A percentile compares a stretch with the other conserved stretches of the same genome.
Conservation (phyloP, 1,139 yeast species). For the Yamadazyma jaroonii region DNA sequence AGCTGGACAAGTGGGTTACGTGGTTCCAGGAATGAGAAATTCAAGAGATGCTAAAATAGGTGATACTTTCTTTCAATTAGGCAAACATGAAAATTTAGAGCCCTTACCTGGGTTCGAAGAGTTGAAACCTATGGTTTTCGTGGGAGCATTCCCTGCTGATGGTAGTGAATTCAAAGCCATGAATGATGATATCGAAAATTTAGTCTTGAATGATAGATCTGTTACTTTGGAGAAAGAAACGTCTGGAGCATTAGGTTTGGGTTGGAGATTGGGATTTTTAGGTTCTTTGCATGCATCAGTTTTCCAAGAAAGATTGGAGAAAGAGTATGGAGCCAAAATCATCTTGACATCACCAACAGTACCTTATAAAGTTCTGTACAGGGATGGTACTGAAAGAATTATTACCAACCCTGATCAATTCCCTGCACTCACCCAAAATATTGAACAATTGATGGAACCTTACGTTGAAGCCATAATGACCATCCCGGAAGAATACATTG, state of each 20-base stretch:
- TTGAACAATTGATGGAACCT: constrained; percentile 74
- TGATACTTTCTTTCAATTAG: constrained; percentile 79
- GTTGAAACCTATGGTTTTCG: constrained; percentile 97
- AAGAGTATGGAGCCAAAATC: constrained; percentile 89
- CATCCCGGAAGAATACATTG: constrained; percentile 85
- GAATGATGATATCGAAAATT: constrained; percentile 86
- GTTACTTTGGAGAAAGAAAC: constrained; percentile 89
- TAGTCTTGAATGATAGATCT: constrained; percentile 87
- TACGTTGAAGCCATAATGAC: constrained; percentile 89
- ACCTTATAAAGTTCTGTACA: constrained; percentile 73
- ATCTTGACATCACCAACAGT: constrained; percentile 96
- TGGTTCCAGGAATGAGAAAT: constrained; percentile 90
- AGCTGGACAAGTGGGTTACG: constrained; percentile 94
- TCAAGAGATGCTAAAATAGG: constrained; percentile 88
- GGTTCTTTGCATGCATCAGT: constrained; percentile 96
- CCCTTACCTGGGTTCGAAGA: constrained; percentile 95
- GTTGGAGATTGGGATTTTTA: constrained; percentile 94
- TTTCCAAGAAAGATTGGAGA: constrained; percentile 84
- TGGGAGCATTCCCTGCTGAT: constrained; percentile 97
- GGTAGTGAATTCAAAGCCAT: constrained; percentile 85
- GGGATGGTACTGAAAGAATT: constrained; percentile 60
- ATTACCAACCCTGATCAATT: constrained; percentile 91
- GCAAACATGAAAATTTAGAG: constrained; percentile 57
- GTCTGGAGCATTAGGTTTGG: constrained; percentile 92
- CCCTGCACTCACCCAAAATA: constrained; percentile 55